Percentiles rank a stretch among this genome's conserved stretches.
phyloP scores from a whole-genome alignment of 1,284 basidiomycete species.

The Moesziomyces parantarcticus region DNA sequence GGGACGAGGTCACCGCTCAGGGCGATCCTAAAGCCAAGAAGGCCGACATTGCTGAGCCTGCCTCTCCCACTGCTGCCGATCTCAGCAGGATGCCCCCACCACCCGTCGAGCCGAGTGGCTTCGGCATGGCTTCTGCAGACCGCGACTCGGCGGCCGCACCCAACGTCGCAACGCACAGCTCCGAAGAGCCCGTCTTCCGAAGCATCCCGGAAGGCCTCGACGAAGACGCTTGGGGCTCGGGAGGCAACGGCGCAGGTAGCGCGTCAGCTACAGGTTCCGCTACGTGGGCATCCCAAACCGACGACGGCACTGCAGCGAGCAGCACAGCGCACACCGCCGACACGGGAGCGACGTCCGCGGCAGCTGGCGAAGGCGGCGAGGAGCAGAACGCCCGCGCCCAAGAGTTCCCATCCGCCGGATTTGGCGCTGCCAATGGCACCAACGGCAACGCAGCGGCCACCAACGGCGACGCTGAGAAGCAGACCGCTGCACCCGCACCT shows the following conservation, averaged over 20 bases:
- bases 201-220: slow-evolving; percentile 61
- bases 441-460: slow-evolving; percentile 23
- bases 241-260: slow-evolving; percentile 22
- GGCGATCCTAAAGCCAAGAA: slow-evolving; percentile 48
- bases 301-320: slow-evolving; percentile 37
- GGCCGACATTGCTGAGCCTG: slow-evolving; percentile 54
- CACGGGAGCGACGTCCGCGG: slow-evolving; percentile 22
- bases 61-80: slow-evolving; percentile 35
- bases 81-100: slow-evolving; percentile 43
- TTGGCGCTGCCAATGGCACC: slow-evolving; percentile 9
- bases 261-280: slow-evolving; percentile 24
- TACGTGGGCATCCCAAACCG: slow-evolving; percentile 43
- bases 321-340: slow-evolving; percentile 37
- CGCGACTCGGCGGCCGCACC: slow-evolving; percentile 57
- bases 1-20: slow-evolving; percentile 61
- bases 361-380: slow-evolving; percentile 12
- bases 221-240: slow-evolving; percentile 54
- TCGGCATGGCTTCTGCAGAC: slow-evolving; percentile 49
- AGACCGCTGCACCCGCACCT: slow-evolving; percentile 12
- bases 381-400: slow-evolving; percentile 37
- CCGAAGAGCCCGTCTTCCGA: slow-evolving; percentile 52
- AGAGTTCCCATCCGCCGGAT: slow-evolving; percentile 36
- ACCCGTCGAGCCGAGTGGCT: slow-evolving; percentile 50
- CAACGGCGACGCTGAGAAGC: slow-evolving; percentile 35
- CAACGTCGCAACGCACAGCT: slow-evolving; percentile 63